Conservation (phyloP, 108 stramenopile species). For the Cyclotella baltica region DNA sequence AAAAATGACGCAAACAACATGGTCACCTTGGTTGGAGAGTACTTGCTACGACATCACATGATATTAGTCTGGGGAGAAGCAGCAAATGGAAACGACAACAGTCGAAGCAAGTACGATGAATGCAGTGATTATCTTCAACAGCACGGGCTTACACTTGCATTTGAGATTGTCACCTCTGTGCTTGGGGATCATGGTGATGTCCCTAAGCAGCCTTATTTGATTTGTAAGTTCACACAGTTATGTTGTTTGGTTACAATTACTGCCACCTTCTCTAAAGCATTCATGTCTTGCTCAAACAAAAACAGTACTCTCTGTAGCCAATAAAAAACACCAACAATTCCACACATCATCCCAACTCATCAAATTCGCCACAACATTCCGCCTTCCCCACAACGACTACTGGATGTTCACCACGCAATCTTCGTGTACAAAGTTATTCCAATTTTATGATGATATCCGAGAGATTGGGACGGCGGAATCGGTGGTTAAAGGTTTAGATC, state of each 20-base stretch:
- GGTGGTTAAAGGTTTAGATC: slow-evolving; percentile 56
- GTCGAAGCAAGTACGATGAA: slow-evolving; percentile 50
- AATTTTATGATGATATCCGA: slow-evolving; percentile 62
- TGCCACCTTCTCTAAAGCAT: not conserved
- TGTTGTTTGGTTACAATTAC: not conserved
- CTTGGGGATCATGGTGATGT: slow-evolving; percentile 86
- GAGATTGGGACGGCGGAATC: slow-evolving; percentile 74
- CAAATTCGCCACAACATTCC: slow-evolving; percentile 69
- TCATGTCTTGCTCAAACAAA: not conserved
- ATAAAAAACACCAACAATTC: slow-evolving; percentile 61
- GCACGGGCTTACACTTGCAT: slow-evolving; percentile 70
- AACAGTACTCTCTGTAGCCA: slow-evolving; percentile 78
- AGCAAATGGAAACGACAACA: slow-evolving; percentile 5
- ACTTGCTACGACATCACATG: slow-evolving; percentile 80
- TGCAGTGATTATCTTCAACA: slow-evolving; percentile 69
- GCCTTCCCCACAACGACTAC: slow-evolving; percentile 86
- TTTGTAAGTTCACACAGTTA: slow-evolving; percentile 20
- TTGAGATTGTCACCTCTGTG: slow-evolving; percentile 77
- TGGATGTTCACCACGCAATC: slow-evolving; percentile 67
- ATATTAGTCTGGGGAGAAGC: slow-evolving; percentile 45
- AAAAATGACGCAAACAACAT: slow-evolving; percentile 81
- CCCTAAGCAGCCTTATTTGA: slow-evolving; percentile 76
- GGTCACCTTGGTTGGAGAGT: slow-evolving; percentile 75
- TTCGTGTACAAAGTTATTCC: slow-evolving; percentile 58
- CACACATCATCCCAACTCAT: slow-evolving; percentile 70